Conservation (phyloP, 2,329 filamentous ascomycete genomes). For the Pseudogymnoascus sp. region DNA sequence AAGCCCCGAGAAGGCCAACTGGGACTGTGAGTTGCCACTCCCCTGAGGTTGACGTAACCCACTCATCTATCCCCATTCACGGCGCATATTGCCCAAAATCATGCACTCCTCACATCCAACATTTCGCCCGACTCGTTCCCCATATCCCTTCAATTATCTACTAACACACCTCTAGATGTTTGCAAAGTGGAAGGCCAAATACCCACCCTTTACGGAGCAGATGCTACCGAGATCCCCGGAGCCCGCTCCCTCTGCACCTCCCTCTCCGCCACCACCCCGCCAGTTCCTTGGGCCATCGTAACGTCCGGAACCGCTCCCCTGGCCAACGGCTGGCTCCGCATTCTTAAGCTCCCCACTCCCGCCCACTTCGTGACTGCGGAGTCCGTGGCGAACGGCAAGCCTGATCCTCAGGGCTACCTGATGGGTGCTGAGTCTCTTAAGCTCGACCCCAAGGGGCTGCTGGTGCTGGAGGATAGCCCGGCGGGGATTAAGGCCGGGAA, state of each 20-base stretch:
- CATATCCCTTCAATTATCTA: neutral
- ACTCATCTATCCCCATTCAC: neutral
- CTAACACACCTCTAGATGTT: constrained; percentile 52
- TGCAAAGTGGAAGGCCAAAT: constrained; percentile 69
- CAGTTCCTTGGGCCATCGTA: constrained; percentile 71
- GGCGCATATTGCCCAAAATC: neutral
- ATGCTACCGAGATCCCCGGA: constrained; percentile 81
- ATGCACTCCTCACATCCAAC: neutral
- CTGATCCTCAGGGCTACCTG: constrained; percentile 65
- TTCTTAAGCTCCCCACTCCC: constrained; percentile 57
- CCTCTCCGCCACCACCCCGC: constrained; percentile 50
- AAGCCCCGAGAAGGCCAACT: constrained; percentile 77
- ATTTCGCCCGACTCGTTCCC: neutral
- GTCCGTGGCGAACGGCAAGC: constrained; percentile 68
- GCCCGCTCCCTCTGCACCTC: constrained; percentile 61
- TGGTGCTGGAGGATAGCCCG: constrained; percentile 65
- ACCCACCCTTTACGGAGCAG: constrained; percentile 65
- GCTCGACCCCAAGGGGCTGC: constrained; percentile 28
- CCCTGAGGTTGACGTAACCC: neutral
- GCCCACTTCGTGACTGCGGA: constrained; percentile 65
- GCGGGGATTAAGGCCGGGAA: constrained; percentile 61
- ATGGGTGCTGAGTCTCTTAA: constrained; percentile 55
- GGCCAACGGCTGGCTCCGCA: constrained; percentile 63
- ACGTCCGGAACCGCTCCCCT: constrained; percentile 63
- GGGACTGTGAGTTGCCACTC: constrained; percentile 65